These are phyloP conservation scores for Xylariaceae sp. DNA, from an alignment of 2,329 filamentous ascomycete species.

Conservation along the genomic window DNA sequence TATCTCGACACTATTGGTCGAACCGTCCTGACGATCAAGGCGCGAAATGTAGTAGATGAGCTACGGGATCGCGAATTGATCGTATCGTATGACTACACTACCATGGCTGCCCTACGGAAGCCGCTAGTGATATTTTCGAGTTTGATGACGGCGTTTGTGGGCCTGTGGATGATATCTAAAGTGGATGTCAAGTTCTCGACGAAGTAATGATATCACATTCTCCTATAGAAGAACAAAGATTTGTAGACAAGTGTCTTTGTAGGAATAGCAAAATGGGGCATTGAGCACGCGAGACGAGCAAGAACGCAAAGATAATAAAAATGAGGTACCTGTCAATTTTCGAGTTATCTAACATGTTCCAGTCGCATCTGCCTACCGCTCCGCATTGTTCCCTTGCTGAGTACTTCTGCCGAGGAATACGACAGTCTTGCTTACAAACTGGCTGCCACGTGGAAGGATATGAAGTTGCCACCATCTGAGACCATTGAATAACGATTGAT, in stretches of 20 bases:
- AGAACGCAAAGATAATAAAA: background rate
- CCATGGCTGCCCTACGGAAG: slow-evolving; percentile 73
- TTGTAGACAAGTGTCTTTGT: slow-evolving; percentile 15
- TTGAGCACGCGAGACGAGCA: background rate
- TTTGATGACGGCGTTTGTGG: slow-evolving; percentile 67
- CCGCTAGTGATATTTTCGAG: slow-evolving; percentile 76
- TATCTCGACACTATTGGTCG: slow-evolving; percentile 93
- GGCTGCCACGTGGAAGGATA: too few relatives aligned
- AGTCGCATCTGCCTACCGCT: too few relatives aligned
- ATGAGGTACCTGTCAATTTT: too few relatives aligned
- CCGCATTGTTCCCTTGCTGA: too few relatives aligned
- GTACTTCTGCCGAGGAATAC: too few relatives aligned
- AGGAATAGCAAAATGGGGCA: slow-evolving; percentile 14
- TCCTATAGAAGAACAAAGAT: slow-evolving; percentile 12
- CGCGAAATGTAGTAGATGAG: slow-evolving; percentile 86
- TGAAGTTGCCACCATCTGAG: too few relatives aligned
- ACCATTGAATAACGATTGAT: too few relatives aligned
- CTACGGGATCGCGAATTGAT: slow-evolving; percentile 78
- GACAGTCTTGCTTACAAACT: too few relatives aligned
- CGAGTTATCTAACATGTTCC: too few relatives aligned
- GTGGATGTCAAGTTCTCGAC: slow-evolving; percentile 74
- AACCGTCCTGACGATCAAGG: slow-evolving; percentile 74
- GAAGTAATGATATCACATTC: slow-evolving; percentile 31
- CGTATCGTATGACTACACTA: slow-evolving; percentile 83
- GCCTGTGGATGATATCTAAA: slow-evolving; percentile 70